A percentile compares a stretch with the other conserved stretches of the same genome.
These are phyloP conservation scores for Lasiodiplodia sp. DNA, from an alignment of 2,329 filamentous ascomycete genomes.

Conservation along the genomic window DNA sequence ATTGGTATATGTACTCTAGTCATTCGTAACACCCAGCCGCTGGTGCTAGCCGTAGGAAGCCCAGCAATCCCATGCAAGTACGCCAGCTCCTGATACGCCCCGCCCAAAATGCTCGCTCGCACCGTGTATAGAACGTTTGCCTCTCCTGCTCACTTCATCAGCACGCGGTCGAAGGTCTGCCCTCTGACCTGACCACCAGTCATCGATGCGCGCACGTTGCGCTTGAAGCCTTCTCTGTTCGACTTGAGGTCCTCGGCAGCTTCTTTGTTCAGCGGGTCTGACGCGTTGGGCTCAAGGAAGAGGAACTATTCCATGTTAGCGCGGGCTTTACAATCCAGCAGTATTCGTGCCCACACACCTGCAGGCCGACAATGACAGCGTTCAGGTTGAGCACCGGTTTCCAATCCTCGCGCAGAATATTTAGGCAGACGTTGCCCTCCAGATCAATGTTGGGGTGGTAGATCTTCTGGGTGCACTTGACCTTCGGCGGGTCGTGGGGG, in stretches of 20 bases:
- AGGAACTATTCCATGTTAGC: conserved; percentile 70
- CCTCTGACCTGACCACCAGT: conserved; percentile 77
- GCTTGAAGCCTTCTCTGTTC: conserved; percentile 87
- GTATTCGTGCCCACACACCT: conserved; percentile 60
- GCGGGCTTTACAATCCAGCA: background rate
- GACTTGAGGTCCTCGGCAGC: conserved; percentile 89
- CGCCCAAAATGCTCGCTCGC: conserved; percentile 29
- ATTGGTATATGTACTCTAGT: conserved; percentile 26
- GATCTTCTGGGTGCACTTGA: conserved; percentile 96
- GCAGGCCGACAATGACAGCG: conserved; percentile 91
- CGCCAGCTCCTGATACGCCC: conserved; percentile 29
- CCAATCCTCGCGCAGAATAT: conserved; percentile 98
- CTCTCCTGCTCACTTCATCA: conserved; percentile 19
- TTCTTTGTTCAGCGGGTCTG: conserved; percentile 97
- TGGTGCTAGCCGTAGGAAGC: conserved; percentile 12
- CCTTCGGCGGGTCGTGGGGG: conserved; percentile 96
- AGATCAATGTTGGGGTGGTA: conserved; percentile 99
- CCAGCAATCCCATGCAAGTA: conserved; percentile 28
- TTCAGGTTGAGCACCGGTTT: conserved; percentile 98
- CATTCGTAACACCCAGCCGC: conserved; percentile 6
- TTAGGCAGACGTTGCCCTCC: conserved; percentile 96
- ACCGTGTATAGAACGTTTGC: background rate
- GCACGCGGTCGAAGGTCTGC: conserved; percentile 77
- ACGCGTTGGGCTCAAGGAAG: conserved; percentile 96
- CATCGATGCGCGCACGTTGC: conserved; percentile 88